These are phyloP conservation scores for Psilocybe cubensis DNA, from an alignment of 768 basidiomycete species.

Conservation along the genomic window DNA sequence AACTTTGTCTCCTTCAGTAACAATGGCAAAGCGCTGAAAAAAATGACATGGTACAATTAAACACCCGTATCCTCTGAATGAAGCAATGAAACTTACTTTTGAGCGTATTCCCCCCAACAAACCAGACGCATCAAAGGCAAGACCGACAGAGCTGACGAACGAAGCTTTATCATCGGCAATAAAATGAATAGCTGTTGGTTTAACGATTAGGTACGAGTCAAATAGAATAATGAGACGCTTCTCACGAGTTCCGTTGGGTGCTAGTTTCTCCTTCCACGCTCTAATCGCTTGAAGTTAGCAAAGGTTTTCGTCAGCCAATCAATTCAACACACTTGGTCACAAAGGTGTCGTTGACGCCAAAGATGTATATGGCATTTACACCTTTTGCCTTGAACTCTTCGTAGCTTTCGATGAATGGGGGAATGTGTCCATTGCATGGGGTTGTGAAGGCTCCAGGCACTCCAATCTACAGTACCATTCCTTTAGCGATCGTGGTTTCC, in stretches of 20 bases:
- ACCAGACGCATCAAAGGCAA: conserved; percentile 63
- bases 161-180: conserved; percentile 71
- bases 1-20: conserved; percentile 63
- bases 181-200: conserved; percentile 52
- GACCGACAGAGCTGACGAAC: conserved; percentile 55
- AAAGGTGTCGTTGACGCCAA: conserved; percentile 82
- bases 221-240: too few relatives aligned
- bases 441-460: conserved; percentile 82
- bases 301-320: neutral
- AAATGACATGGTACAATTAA: conserved; percentile 8
- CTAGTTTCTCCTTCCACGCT: conserved; percentile 70
- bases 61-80: neutral
- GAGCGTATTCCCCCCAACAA: conserved; percentile 70
- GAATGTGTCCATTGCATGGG: conserved; percentile 67
- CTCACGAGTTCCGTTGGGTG: conserved; percentile 59
- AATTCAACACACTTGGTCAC: conserved; percentile 54
- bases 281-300: conserved; percentile 31
- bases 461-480: conserved; percentile 50
- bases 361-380: conserved; percentile 68
- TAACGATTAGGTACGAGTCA: too few relatives aligned
- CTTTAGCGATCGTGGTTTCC: neutral
- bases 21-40: conserved; percentile 54
- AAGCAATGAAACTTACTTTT: conserved; percentile 50
- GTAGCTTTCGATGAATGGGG: conserved; percentile 65
- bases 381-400: conserved; percentile 80